Conservation (phyloP, 108 stramenopile genomes). For the Bacterosira constricta region DNA sequence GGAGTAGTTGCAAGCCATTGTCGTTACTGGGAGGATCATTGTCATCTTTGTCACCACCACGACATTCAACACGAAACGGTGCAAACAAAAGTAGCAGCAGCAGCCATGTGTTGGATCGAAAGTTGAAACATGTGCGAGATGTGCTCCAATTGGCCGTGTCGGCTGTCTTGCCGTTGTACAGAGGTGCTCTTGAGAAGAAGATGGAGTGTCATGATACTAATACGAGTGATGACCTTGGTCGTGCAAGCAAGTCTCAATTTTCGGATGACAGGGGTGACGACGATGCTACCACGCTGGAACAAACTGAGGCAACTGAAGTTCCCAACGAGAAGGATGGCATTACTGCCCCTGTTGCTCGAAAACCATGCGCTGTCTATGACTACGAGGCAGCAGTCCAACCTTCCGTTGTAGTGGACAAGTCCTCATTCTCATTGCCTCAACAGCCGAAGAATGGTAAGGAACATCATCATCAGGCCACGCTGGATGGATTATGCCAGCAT, state of each 20-base stretch:
- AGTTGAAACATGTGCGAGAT: conserved; percentile 42
- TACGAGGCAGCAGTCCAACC: conserved; percentile 32
- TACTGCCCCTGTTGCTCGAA: neutral
- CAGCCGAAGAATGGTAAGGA: neutral
- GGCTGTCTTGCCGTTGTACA: conserved; percentile 33
- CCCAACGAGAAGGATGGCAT: neutral
- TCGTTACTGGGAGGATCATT: conserved; percentile 30
- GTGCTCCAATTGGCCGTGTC: conserved; percentile 39
- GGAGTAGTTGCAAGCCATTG: neutral
- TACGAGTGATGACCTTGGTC: neutral
- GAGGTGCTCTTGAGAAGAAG: conserved; percentile 21
- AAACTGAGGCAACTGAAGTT: neutral
- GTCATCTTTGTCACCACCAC: conserved; percentile 9
- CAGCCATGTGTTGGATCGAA: conserved; percentile 14
- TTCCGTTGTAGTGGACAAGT: neutral
- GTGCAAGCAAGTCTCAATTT: neutral
- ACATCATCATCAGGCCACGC: conserved; percentile 12
- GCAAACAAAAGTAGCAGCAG: conserved; percentile 5
- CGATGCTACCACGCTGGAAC: neutral
- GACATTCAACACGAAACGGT: no score
- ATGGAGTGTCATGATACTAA: no score
- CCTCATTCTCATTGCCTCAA: neutral
- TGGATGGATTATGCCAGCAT: conserved; percentile 49
- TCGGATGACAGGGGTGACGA: neutral
- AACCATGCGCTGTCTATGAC: conserved; percentile 39